Conservation (phyloP, 1,284 basidiomycete species). For the Apiotrichum laibachii region DNA sequence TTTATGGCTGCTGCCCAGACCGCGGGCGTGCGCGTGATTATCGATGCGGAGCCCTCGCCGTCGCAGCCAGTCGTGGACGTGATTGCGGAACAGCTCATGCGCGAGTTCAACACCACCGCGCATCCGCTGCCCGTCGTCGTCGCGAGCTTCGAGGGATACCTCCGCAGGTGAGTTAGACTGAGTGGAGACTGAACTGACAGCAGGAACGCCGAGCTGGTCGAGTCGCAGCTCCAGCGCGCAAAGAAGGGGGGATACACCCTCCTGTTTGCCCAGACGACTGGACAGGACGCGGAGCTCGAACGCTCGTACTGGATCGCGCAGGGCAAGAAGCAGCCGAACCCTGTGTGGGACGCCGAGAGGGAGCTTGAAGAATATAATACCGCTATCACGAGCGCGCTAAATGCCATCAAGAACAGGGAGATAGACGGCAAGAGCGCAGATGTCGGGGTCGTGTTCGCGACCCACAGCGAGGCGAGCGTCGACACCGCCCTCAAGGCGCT, state of each 20-base stretch:
- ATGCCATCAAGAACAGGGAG: background rate
- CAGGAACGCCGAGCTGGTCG: background rate
- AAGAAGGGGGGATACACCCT: constrained; percentile 4
- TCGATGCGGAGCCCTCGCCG: constrained; percentile 9
- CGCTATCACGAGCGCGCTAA: background rate
- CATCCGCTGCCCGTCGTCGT: background rate
- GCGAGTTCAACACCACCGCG: constrained; percentile 5
- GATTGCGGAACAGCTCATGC: constrained; percentile 10
- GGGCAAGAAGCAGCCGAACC: background rate
- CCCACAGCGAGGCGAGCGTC: constrained; percentile 8
- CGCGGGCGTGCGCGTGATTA: constrained; percentile 8
- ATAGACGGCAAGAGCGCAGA: background rate
- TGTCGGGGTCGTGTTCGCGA: constrained; percentile 6
- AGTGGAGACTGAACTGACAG: background rate
- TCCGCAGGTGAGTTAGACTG: background rate
- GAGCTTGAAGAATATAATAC: constrained; percentile 1
- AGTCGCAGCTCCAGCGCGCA: constrained; percentile 6
- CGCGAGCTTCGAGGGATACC: constrained; percentile 4
- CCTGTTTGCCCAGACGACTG: constrained; percentile 4
- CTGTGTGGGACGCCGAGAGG: background rate
- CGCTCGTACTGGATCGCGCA: background rate
- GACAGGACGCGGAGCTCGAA: constrained; percentile 3
- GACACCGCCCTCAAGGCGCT: background rate
- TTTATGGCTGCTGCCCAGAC: background rate
- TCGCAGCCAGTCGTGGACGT: constrained; percentile 11